Percentiles rank a stretch among this genome's conserved stretches.
Evolutionary conservation across 2,329 filamentous ascomycete genomes (phyloP).

Genomic region (Pseudopyricularia cyperi): DNA sequence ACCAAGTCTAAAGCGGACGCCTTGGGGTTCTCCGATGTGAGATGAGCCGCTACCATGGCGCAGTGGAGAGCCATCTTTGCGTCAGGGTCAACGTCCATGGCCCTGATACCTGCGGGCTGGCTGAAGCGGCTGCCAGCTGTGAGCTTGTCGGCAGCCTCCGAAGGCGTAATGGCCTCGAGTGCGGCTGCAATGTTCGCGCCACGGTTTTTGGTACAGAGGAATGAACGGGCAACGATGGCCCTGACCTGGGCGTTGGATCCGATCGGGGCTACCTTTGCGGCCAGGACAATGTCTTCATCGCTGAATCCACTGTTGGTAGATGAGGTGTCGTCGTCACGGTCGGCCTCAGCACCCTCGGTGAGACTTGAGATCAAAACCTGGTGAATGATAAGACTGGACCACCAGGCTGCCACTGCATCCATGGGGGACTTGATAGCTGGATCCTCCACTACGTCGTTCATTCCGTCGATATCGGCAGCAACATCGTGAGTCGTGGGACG

Average conservation of each 20-base stretch:
- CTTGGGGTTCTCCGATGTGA: conserved; percentile 14
- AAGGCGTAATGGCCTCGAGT: conserved; percentile 35
- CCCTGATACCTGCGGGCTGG: conserved; percentile 19
- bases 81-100: conserved; percentile 32
- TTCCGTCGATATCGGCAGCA: conserved; percentile 50
- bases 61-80: conserved; percentile 44
- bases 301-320: neutral
- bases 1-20: conserved; percentile 29
- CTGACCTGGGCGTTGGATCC: conserved; percentile 59
- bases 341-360: conserved; percentile 21
- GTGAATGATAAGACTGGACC: conserved; percentile 63
- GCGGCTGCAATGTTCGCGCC: conserved; percentile 43
- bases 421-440: conserved; percentile 73
- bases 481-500: conserved; percentile 57
- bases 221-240: conserved; percentile 44
- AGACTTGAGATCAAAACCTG: conserved; percentile 53
- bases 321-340: conserved; percentile 24
- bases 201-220: conserved; percentile 40
- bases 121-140: conserved; percentile 23
- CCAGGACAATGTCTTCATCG: conserved; percentile 46
- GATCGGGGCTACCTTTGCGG: conserved; percentile 61
- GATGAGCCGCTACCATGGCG: conserved; percentile 46
- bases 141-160: conserved; percentile 19
- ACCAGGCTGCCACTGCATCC: conserved; percentile 87
- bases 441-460: conserved; percentile 78